These are phyloP conservation scores for Heliamphora pulchella DNA, from an alignment of 179 eudicot genomes.

Conservation along the genomic window DNA sequence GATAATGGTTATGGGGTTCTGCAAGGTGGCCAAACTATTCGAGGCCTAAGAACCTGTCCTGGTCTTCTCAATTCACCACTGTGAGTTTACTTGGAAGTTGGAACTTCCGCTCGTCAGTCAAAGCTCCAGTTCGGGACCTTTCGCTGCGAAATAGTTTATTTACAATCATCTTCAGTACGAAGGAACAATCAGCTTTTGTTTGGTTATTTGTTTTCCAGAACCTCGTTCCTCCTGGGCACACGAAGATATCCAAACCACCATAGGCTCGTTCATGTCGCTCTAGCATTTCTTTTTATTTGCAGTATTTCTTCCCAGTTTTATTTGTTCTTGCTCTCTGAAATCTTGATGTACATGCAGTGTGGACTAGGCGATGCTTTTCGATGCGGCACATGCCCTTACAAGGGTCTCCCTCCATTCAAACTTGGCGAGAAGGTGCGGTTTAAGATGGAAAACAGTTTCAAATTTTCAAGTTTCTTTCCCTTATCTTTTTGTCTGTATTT, in stretches of 20 bases:
- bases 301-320: too few species aligned
- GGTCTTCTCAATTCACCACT: too few species aligned
- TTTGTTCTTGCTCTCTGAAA: not conserved
- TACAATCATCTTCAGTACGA: not conserved
- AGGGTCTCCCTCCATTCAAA: slow-evolving; percentile 85
- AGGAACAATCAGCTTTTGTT: not conserved
- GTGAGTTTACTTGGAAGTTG: too few species aligned
- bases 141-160: too few species aligned
- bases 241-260: not conserved
- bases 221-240: not conserved
- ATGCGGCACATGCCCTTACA: slow-evolving; percentile 90
- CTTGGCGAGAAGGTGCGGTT: slow-evolving; percentile 76
- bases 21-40: too few species aligned
- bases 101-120: too few species aligned
- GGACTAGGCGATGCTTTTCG: slow-evolving; percentile 98
- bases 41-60: too few species aligned
- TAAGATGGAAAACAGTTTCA: not conserved
- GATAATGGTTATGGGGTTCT: too few species aligned
- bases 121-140: too few species aligned
- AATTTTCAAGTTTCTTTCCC: not conserved
- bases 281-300: not conserved
- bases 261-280: not conserved
- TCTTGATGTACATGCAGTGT: slow-evolving; percentile 42
- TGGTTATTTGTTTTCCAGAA: not conserved
- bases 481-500: not conserved